Base-by-base conservation (phyloP, 1,139 yeast genomes). In the Magnusiomyces paraingens region DNA sequence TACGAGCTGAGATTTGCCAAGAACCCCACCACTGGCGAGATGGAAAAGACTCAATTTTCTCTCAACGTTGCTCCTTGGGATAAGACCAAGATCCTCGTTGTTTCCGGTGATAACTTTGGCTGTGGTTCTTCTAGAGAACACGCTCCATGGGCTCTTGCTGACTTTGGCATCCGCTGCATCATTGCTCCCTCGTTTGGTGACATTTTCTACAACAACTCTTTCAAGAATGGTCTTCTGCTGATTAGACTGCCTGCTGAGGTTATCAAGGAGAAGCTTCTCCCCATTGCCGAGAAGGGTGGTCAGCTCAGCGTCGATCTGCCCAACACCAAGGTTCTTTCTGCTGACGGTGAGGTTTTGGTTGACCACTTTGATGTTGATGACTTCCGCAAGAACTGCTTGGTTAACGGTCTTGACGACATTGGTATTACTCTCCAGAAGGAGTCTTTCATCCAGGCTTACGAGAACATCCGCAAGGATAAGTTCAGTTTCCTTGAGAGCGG, bases 41-140 rank as follows among this genome's bases (percentile, higher is more conserved):
- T 86, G 64, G 81, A 83, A 59, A 82, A 81, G 69, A 90, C 96
- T 15, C 96, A 91, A 68, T 93, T 93, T 63, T 85, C 87, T 57
- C 80, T 93, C 64, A 93, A 93, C 69, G 86, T 82, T 53, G 86
- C 79, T 55, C 96, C 96, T 53, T 91, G 83, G 77, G 81, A 84
- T 63, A 68, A 78, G 45, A 84, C 98, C 22, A 84, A 86, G 71
- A 84, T 91, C 62, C 77, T 93, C 62, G 86, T 91, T 62, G 96
- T 91, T 58, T 84, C 95, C 51, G 99, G 99, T 70, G 95, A 88
- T 70, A 93, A 93, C 76, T 93, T 93, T 69, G 99, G 99, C 61
- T 93, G 99, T 76, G 99, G 99, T 65, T 91, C 98, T 45, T 90
- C 97, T 4, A 88, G 99, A 79, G 99, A 93, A 72, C 99, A 93